Evolutionary conservation across 495 filamentous ascomycete species (phyloP), one percentile per base, ranked within the genome.

Genomic region (Staphylotrichum longicolle): DNA sequence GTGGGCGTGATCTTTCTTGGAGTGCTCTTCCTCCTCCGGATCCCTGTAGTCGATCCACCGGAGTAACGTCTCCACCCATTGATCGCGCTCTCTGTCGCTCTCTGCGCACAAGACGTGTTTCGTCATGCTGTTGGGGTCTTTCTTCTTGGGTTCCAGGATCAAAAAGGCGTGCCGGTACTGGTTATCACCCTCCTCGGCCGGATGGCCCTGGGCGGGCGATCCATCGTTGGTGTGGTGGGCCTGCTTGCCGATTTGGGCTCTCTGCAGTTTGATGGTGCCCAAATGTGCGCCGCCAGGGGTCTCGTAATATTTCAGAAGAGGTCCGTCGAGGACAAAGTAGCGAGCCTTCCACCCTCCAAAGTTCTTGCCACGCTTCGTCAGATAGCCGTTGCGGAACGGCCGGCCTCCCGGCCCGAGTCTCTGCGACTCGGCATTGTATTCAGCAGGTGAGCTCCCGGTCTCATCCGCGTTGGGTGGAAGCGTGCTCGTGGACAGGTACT

Each of bases 261-360:
- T 90, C 58, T 86, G 82, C 20, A 98, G 83, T 74, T 92, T 96
- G 74, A 98, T 96, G 27, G 91, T 93, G 9, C 94, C 94, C 54
- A 98, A 77, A 70, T 96, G 90, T 33, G 91, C 81, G 11, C 94
- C 94, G 46, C 92, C 91, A 1, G 89, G 90, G 4, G 86, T 82
- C 72, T 98, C 94, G 68, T 91, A 97, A 71, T 98, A 98, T 67
- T 88, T 91, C 63, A 98, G 75, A 41, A 91, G 82, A 14, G 95
- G 90, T 2, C 91, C 91, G 68, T 98, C 91, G 1, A 98, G 83
- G 48, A 96, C 82, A 66, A 98, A 98, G 70, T 90, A 98, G 57
- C 94, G 83, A 14, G 91, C 91, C 72, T 98, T 98, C 94, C 94
- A 98, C n/a, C 94, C 94, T 32, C 94, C 94, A 74, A 98, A 98